A percentile compares a stretch with the other conserved stretches of the same genome.
Conservation (phyloP, 805 yeast species). For the Ogataea naganishii region DNA sequence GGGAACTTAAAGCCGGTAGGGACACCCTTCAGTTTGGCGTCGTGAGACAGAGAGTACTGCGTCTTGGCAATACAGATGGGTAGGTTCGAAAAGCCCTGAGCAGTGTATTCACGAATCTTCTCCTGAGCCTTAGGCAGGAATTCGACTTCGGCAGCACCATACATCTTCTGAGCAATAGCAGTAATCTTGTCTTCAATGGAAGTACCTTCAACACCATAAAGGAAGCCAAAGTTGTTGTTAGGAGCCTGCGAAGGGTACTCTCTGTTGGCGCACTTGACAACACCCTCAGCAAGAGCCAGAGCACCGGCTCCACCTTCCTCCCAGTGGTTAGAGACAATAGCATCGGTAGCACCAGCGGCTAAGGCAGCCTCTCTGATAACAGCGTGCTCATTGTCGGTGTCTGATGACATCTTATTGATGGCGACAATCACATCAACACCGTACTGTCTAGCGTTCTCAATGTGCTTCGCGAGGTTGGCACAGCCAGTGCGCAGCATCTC, state of each 20-base stretch:
- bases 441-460: slow-evolving; percentile 71
- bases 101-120: slow-evolving; percentile 73
- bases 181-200: slow-evolving; percentile 74
- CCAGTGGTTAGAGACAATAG: slow-evolving; percentile 90
- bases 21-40: slow-evolving; percentile 86
- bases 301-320: slow-evolving; percentile 94
- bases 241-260: slow-evolving; percentile 29
- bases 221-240: slow-evolving; percentile 42
- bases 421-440: slow-evolving; percentile 94
- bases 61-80: slow-evolving; percentile 98
- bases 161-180: slow-evolving; percentile 79
- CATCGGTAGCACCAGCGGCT: slow-evolving; percentile 89
- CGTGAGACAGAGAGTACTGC: slow-evolving; percentile 92
- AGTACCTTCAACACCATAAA: slow-evolving; percentile 59
- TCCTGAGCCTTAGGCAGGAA: slow-evolving; percentile 71
- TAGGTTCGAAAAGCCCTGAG: slow-evolving; percentile 82
- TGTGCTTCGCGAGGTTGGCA: slow-evolving; percentile 85
- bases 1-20: slow-evolving; percentile 94
- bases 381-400: slow-evolving; percentile 71
- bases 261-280: slow-evolving; percentile 54
- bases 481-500: slow-evolving; percentile 74
- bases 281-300: slow-evolving; percentile 72
- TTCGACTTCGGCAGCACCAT: slow-evolving; percentile 84
- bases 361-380: slow-evolving; percentile 73
- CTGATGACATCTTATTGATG: slow-evolving; percentile 79